Evolutionary conservation across 1,284 basidiomycete species (phyloP), one percentile per base, ranked within the genome.

Genomic region (Fistulinella staudtii): DNA sequence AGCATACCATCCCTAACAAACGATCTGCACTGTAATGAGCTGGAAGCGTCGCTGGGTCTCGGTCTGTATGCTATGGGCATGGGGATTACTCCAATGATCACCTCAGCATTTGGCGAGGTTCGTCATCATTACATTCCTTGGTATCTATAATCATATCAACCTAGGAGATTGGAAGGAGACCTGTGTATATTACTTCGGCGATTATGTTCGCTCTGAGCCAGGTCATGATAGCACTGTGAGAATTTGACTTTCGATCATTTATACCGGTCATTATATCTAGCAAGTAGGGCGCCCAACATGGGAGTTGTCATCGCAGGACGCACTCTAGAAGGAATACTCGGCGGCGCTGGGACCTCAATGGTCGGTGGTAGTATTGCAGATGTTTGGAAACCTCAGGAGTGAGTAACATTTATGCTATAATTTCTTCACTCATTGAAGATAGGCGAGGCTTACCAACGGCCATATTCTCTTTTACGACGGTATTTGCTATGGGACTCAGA

Each of bases 341-440:
- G 79, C 0, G 80, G 56, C 43, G 73, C 77, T 1, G 80, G 80
- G 0, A 69, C 73, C 0, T 77, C 79, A 0, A 69, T 85, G 47
- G 77, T 82, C 2, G 80, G 79, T 6, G 81, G 80, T 0, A 79
- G 74, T 1, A 69, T 85, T 15, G 72, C 77, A 1, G 80, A 82
- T 41, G 56, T 62, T 29, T 65, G 61, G 61, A 27, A 34, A 9
- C 57, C 63, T 21, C 24, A 56, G 3, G 50, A 63, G 60, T 62
- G 42, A 46, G 58, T 46, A 2, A 1, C 3, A 27, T 3, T 18
- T 3, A 15, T 2, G 23, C 3, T 6, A 3, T 30, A 14, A 29
- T 9, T 21, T 36, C 29, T 21, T 14, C n/a, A 13, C 38, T 45
- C 13, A 46, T 14, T 28, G 3, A 38, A 11, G 25, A 4, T 45